Evolutionary conservation across 2,329 filamentous ascomycete species (phyloP).

Genomic region (Penicillium sp.): DNA sequence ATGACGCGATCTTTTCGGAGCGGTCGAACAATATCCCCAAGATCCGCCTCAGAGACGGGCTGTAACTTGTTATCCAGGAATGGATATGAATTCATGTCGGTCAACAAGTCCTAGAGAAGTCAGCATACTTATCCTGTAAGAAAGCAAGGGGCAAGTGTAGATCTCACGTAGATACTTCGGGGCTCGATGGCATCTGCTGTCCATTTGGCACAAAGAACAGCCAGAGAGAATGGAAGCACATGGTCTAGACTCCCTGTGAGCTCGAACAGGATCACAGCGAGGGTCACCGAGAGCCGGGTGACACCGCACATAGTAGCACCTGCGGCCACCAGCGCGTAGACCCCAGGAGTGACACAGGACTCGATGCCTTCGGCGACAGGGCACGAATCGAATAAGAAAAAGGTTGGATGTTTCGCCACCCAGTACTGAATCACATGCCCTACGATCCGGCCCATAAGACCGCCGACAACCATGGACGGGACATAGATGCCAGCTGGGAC

Average conservation of each 20-base stretch:
- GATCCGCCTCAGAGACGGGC: slow-evolving; percentile 79
- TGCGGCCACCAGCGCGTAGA: slow-evolving; percentile 90
- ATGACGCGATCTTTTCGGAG: slow-evolving; percentile 72
- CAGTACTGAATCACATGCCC: slow-evolving; percentile 80
- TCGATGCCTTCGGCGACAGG: slow-evolving; percentile 61
- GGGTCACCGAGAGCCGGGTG: slow-evolving; percentile 82
- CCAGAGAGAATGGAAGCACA: slow-evolving; percentile 87
- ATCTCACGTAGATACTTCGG: slow-evolving; percentile 76
- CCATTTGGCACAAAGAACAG: slow-evolving; percentile 95
- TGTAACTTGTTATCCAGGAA: slow-evolving; percentile 96
- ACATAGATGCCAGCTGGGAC: slow-evolving; percentile 96
- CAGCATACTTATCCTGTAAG: slow-evolving; percentile 8
- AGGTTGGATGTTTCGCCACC: slow-evolving; percentile 66
- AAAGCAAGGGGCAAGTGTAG: neutral
- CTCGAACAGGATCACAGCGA: slow-evolving; percentile 93
- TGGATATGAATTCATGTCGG: slow-evolving; percentile 94
- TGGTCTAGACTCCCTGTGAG: slow-evolving; percentile 92
- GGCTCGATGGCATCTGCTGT: slow-evolving; percentile 93
- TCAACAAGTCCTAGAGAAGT: slow-evolving; percentile 66
- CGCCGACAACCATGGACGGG: slow-evolving; percentile 96
- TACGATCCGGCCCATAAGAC: slow-evolving; percentile 79
- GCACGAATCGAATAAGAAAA: slow-evolving; percentile 69
- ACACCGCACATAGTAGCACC: slow-evolving; percentile 98
- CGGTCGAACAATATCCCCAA: slow-evolving; percentile 78
- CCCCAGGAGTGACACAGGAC: slow-evolving; percentile 89